These are phyloP conservation scores for Alternaria rosae DNA, from an alignment of 2,329 filamentous ascomycete species.

Conservation along the genomic window DNA sequence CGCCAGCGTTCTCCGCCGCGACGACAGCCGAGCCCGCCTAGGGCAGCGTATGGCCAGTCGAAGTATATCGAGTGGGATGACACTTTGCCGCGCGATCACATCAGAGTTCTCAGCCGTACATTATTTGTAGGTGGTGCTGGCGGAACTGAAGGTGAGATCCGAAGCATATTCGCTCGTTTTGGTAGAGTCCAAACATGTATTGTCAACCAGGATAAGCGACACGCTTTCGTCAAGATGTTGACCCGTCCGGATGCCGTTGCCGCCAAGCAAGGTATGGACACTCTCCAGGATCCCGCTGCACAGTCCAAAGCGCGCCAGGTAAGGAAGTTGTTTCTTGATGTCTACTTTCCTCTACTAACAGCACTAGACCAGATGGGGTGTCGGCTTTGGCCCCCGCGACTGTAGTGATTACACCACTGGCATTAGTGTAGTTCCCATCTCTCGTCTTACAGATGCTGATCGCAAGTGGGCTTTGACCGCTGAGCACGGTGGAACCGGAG, in stretches of 20 bases:
- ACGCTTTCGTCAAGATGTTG: conserved; percentile 99
- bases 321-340: conserved; percentile 16
- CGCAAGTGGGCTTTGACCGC: conserved; percentile 96
- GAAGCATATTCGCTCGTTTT: conserved; percentile 79
- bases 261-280: conserved; percentile 89
- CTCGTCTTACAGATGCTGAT: conserved; percentile 92
- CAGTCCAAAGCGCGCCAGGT: conserved; percentile 66
- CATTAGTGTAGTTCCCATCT: conserved; percentile 90
- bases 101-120: conserved; percentile 87
- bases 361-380: conserved; percentile 90
- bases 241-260: conserved; percentile 82
- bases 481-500: conserved; percentile 91
- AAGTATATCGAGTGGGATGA: conserved; percentile 86
- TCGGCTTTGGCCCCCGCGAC: conserved; percentile 94
- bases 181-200: conserved; percentile 96
- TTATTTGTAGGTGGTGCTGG: conserved; percentile 92
- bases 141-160: conserved; percentile 78
- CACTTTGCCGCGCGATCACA: conserved; percentile 74
- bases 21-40: conserved; percentile 64
- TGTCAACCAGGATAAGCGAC: conserved; percentile 96
- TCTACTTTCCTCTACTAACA: conserved; percentile 21
- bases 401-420: conserved; percentile 96
- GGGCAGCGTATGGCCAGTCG: conserved; percentile 46
- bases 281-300: conserved; percentile 73
- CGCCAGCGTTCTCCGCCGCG: conserved; percentile 85